phyloP scores from a whole-genome alignment of 768 basidiomycete genomes.

The Candolleomyces efflorescens region DNA sequence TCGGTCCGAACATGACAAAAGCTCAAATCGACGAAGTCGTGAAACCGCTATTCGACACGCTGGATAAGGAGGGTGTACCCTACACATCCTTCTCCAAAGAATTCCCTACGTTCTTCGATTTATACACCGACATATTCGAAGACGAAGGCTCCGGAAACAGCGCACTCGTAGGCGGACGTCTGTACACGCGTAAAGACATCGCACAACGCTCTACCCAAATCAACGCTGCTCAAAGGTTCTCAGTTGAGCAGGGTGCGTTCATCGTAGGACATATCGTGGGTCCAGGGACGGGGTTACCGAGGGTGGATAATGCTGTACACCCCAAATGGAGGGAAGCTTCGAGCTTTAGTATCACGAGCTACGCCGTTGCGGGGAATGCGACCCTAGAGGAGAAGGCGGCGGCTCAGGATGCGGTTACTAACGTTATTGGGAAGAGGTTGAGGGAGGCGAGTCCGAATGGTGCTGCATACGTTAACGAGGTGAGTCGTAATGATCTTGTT shows the following conservation, averaged over 20 bases:
- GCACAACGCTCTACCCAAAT: slow-evolving; percentile 6
- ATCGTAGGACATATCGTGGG: slow-evolving; percentile 12
- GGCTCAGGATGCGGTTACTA: slow-evolving; percentile 8
- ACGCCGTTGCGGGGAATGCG: neutral
- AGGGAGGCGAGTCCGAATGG: slow-evolving; percentile 13
- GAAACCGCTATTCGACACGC: slow-evolving; percentile 10
- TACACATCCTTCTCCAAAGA: slow-evolving; percentile 7
- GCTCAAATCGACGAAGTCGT: slow-evolving; percentile 5
- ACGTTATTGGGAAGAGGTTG: slow-evolving; percentile 9
- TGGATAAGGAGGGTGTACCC: slow-evolving; percentile 8
- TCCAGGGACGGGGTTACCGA: slow-evolving; percentile 2
- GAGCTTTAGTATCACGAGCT: neutral
- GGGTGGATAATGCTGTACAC: slow-evolving; percentile 7
- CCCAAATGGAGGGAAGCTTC: slow-evolving; percentile 7
- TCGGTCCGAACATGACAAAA: slow-evolving; percentile 11
- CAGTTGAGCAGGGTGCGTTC: slow-evolving; percentile 3
- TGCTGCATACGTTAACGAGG: slow-evolving; percentile 11
- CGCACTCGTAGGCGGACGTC: slow-evolving; percentile 9
- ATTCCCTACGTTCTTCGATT: slow-evolving; percentile 14
- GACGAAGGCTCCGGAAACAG: slow-evolving; percentile 6
- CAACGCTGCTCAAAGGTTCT: slow-evolving; percentile 5
- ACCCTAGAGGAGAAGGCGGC: slow-evolving; percentile 9
- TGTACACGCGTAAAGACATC: slow-evolving; percentile 11
- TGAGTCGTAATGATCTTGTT: too few relatives aligned
- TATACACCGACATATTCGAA: slow-evolving; percentile 13